Conservation (phyloP, 768 basidiomycete species). For the Arthromyces matolae region DNA sequence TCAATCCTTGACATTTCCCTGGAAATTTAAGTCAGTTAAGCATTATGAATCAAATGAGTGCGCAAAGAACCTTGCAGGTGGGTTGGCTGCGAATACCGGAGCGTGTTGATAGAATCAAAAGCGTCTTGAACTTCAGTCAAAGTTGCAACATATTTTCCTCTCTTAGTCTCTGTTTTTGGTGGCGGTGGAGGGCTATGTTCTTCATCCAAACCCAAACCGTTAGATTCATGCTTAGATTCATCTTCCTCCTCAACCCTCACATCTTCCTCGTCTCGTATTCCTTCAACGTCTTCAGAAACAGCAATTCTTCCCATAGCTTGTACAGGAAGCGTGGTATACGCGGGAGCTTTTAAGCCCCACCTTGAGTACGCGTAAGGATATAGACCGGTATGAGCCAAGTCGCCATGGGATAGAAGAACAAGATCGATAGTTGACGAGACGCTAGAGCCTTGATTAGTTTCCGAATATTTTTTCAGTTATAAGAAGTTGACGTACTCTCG, state of each 20-base stretch:
- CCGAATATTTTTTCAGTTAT: neutral
- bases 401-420: constrained; percentile 92
- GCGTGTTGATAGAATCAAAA: constrained; percentile 86
- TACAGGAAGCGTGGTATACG: constrained; percentile 92
- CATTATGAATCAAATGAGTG: neutral
- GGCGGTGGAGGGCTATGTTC: constrained; percentile 23
- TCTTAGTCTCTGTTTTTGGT: constrained; percentile 26
- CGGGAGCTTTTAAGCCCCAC: constrained; percentile 86
- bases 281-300: constrained; percentile 83
- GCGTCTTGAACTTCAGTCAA: constrained; percentile 86
- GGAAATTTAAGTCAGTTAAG: constrained; percentile 11
- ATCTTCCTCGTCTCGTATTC: constrained; percentile 72
- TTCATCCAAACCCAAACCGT: constrained; percentile 24
- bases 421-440: constrained; percentile 80
- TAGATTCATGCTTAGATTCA: constrained; percentile 22
- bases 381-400: constrained; percentile 84
- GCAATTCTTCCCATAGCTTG: constrained; percentile 94
- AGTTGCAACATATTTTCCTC: constrained; percentile 69
- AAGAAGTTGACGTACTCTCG: constrained; percentile 52
- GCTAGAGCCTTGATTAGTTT: constrained; percentile 35
- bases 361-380: constrained; percentile 87
- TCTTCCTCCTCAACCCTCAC: constrained; percentile 41
- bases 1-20: constrained; percentile 91
- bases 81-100: constrained; percentile 93
- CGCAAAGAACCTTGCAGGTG: constrained; percentile 80